phyloP scores from a whole-genome alignment of 1,284 basidiomycete species.

The Singerocomus rubriflavus region DNA sequence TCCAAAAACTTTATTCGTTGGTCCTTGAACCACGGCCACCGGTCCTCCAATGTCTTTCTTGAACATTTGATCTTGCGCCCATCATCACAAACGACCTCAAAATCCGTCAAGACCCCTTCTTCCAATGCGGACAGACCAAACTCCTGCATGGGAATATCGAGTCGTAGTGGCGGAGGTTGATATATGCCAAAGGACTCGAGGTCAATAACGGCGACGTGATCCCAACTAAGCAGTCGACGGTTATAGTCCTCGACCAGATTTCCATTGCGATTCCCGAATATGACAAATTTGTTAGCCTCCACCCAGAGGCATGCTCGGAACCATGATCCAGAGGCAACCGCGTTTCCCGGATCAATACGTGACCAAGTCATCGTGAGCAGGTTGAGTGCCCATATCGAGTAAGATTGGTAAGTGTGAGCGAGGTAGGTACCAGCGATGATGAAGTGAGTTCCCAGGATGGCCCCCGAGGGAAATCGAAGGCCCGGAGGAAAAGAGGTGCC shows the following conservation, averaged over 20 bases:
- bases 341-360: slow-evolving; percentile 79
- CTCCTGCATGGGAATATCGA: slow-evolving; percentile 72
- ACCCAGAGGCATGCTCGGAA: slow-evolving; percentile 84
- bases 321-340: slow-evolving; percentile 81
- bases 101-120: slow-evolving; percentile 76
- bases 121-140: slow-evolving; percentile 78
- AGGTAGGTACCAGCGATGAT: slow-evolving; percentile 90
- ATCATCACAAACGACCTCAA: slow-evolving; percentile 90
- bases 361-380: slow-evolving; percentile 79
- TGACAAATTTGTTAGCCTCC: slow-evolving; percentile 75
- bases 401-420: slow-evolving; percentile 84
- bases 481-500: slow-evolving; percentile 83
- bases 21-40: slow-evolving; percentile 93
- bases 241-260: slow-evolving; percentile 92
- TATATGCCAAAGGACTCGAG: slow-evolving; percentile 94
- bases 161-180: slow-evolving; percentile 70
- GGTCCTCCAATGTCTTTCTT: slow-evolving; percentile 74
- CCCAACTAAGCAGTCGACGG: slow-evolving; percentile 84
- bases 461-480: slow-evolving; percentile 89
- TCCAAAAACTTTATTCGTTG: slow-evolving; percentile 60
- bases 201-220: slow-evolving; percentile 87
- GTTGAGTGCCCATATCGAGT: slow-evolving; percentile 89
- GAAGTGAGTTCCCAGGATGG: slow-evolving; percentile 83
- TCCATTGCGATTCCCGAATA: slow-evolving; percentile 85
- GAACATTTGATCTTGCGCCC: slow-evolving; percentile 82